Percentiles rank a stretch among this genome's conserved stretches.
Conservation (phyloP, 139 green algal species). For the Micromonas pusilla region DNA sequence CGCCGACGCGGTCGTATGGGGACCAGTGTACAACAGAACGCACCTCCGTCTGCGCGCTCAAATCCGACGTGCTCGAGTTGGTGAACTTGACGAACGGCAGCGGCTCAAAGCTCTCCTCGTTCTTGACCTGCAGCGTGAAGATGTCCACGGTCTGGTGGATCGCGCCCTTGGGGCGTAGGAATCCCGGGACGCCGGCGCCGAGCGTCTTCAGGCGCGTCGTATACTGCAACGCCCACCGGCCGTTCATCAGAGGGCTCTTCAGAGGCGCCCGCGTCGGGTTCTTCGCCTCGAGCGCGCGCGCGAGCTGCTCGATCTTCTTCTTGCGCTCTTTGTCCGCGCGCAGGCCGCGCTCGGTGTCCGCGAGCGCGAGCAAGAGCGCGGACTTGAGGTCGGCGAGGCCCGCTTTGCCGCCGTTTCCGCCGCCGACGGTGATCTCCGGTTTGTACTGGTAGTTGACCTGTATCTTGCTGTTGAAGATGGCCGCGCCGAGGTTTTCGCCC, state of each 20-base stretch:
- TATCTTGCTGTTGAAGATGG: constrained; percentile 10
- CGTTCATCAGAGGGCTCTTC: constrained; percentile 24
- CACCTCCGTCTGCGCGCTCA: constrained; percentile 20
- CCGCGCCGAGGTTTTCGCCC: neutral
- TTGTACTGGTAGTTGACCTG: constrained; percentile 29
- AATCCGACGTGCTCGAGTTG: constrained; percentile 8
- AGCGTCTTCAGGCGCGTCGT: constrained; percentile 14
- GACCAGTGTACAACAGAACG: neutral
- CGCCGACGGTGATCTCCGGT: neutral
- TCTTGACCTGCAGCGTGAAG: constrained; percentile 21
- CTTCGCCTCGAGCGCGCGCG: constrained; percentile 23
- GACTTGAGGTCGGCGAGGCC: constrained; percentile 10
- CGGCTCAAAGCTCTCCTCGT: constrained; percentile 20
- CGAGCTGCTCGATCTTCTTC: constrained; percentile 24
- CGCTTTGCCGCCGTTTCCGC: neutral
- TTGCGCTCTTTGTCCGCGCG: neutral
- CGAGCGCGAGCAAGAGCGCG: constrained; percentile 5
- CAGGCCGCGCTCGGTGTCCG: constrained; percentile 13
- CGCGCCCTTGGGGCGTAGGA: neutral
- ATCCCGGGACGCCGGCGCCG: neutral
- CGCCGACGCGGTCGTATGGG: too few species aligned
- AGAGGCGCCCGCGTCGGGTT: constrained; percentile 31
- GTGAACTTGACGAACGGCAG: constrained; percentile 12
- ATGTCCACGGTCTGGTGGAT: constrained; percentile 36
- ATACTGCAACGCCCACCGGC: constrained; percentile 35